These are phyloP conservation scores for Triangularia verruculosa DNA, from an alignment of 2,329 filamentous ascomycete genomes.

Conservation along the genomic window DNA sequence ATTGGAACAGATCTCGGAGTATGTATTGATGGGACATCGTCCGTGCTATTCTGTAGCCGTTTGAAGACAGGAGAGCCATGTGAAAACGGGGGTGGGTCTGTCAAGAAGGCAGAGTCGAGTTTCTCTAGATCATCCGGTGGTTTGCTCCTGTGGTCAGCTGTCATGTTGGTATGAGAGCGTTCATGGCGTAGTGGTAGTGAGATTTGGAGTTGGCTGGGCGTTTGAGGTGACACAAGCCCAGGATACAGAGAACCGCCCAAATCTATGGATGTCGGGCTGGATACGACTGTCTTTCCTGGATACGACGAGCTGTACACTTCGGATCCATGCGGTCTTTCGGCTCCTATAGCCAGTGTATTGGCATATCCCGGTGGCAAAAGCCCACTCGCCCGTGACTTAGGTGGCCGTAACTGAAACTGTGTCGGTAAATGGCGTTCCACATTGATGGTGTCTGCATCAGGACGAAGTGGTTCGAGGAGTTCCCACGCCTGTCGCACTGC, in stretches of 20 bases:
- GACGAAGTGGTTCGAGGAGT: slow-evolving; percentile 35
- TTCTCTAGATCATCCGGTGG: slow-evolving; percentile 2
- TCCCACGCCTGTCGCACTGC: slow-evolving; percentile 37
- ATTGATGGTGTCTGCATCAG: slow-evolving; percentile 38
- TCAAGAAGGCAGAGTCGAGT: slow-evolving; percentile 10
- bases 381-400: slow-evolving; percentile 19
- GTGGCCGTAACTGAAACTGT: slow-evolving; percentile 35
- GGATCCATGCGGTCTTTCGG: neutral
- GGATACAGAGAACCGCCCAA: neutral
- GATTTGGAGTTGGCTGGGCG: slow-evolving; percentile 6
- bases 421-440: slow-evolving; percentile 38
- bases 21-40: slow-evolving; percentile 3
- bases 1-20: slow-evolving; percentile 13
- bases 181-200: slow-evolving; percentile 6
- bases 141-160: neutral
- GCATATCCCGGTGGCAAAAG: slow-evolving; percentile 8
- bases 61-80: slow-evolving; percentile 7
- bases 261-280: slow-evolving; percentile 10
- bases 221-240: slow-evolving; percentile 13
- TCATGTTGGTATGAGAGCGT: slow-evolving; percentile 5
- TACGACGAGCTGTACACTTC: neutral
- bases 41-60: neutral
- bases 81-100: slow-evolving; percentile 14
- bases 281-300: neutral
- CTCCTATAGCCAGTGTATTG: neutral